phyloP scores from a whole-genome alignment of 352 stramenopile genomes.

The Pythium chondricola region DNA sequence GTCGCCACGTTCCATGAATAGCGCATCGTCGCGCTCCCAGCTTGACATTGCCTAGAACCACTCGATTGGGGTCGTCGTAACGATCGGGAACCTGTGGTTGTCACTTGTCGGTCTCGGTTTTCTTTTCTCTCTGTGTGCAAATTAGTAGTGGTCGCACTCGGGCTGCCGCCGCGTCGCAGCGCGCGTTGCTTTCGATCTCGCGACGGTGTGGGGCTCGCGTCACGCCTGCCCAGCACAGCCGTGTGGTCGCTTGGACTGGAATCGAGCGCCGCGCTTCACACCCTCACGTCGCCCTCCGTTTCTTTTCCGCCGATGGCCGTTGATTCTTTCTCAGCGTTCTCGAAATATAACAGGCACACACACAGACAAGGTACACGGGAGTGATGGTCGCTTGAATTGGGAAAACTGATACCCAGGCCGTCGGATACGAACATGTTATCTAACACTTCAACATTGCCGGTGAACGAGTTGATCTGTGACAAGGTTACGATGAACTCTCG shows the following conservation, averaged over 20 bases:
- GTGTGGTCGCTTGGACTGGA: too few relatives aligned
- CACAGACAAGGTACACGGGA: constrained; percentile 8
- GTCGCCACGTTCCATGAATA: constrained; percentile 9
- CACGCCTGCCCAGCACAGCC: too few relatives aligned
- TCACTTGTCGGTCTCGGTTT: too few relatives aligned
- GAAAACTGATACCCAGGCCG: background rate
- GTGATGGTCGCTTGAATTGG: constrained; percentile 6
- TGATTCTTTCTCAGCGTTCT: constrained; percentile 10
- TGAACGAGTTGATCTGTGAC: too few relatives aligned
- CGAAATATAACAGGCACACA: constrained; percentile 20
- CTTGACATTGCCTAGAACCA: too few relatives aligned
- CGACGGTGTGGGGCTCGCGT: too few relatives aligned
- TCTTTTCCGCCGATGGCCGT: constrained; percentile 5
- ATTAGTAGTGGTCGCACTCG: too few relatives aligned
- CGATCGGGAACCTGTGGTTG: background rate
- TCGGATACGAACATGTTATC: background rate
- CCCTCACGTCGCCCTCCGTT: constrained; percentile 5
- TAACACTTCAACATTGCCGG: constrained; percentile 20
- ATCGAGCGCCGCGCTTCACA: too few relatives aligned
- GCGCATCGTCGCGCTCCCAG: constrained; percentile 22
- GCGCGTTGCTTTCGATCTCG: too few relatives aligned
- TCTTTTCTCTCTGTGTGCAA: too few relatives aligned
- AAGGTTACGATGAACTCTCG: constrained; percentile 11
- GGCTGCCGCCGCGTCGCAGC: too few relatives aligned
- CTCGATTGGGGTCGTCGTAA: too few relatives aligned